These are phyloP conservation scores for Panicum virgatum DNA, from an alignment of 202 grass and related monocot species.

Conservation along the genomic window DNA sequence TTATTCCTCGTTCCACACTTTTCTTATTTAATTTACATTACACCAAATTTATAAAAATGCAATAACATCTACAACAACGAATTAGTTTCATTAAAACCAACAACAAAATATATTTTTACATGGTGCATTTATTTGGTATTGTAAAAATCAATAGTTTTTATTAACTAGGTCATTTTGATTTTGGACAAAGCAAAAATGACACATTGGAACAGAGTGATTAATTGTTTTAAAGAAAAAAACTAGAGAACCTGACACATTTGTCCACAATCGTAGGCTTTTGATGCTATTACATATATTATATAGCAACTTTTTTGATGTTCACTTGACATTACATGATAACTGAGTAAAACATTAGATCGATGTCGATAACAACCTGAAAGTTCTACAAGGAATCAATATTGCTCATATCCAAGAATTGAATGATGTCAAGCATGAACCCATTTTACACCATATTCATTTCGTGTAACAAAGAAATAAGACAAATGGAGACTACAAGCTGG, in stretches of 20 bases:
- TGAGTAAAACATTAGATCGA: neutral
- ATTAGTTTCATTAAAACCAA: neutral
- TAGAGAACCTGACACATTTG: neutral
- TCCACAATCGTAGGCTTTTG: neutral
- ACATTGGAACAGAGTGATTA: neutral
- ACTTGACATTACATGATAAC: slow-evolving; percentile 34
- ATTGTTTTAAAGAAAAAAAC: neutral
- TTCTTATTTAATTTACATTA: no score
- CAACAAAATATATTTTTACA: no score
- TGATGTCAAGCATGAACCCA: neutral
- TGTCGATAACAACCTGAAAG: slow-evolving; percentile 8
- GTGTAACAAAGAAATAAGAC: slow-evolving; percentile 29
- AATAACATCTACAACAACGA: neutral
- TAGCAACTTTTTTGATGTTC: neutral
- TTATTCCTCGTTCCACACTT: no score
- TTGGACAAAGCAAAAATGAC: neutral
- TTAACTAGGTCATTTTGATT: neutral
- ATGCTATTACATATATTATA: neutral
- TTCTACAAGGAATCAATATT: slow-evolving; percentile 41
- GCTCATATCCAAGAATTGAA: slow-evolving; percentile 28
- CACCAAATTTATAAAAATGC: neutral
- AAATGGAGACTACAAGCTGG: neutral
- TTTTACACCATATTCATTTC: slow-evolving; percentile 9
- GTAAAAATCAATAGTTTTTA: neutral
- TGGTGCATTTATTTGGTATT: neutral